phyloP scores from a whole-genome alignment of 306 rosid genomes.

The Lathyrus oleraceus region DNA sequence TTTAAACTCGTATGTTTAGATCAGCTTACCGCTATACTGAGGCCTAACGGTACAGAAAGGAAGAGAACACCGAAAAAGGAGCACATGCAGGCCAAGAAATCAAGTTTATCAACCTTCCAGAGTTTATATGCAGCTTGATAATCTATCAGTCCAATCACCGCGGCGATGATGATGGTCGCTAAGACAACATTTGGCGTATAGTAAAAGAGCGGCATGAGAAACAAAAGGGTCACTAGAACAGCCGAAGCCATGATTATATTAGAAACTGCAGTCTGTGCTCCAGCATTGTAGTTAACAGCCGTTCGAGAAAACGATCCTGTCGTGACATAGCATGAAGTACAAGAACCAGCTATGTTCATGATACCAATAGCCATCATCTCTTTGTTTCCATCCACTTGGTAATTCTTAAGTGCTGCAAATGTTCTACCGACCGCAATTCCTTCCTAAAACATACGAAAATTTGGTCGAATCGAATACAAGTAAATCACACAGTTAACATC shows the following conservation, averaged over 20 bases:
- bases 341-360: constrained; percentile 91
- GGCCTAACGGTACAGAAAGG: constrained; percentile 89
- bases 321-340: constrained; percentile 88
- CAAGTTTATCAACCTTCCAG: constrained; percentile 96
- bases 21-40: constrained; percentile 75
- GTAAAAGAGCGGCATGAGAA: constrained; percentile 91
- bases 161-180: constrained; percentile 86
- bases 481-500: constrained; percentile 21
- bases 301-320: constrained; percentile 96
- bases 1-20: not conserved
- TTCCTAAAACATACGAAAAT: constrained; percentile 54
- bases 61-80: constrained; percentile 89
- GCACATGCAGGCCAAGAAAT: constrained; percentile 80
- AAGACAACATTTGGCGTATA: constrained; percentile 85
- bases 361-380: constrained; percentile 98
- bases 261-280: constrained; percentile 82
- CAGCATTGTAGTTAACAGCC: constrained; percentile 87
- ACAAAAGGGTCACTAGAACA: constrained; percentile 80
- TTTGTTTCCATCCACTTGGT: constrained; percentile 98
- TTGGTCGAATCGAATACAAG: constrained; percentile 9
- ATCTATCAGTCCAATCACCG: constrained; percentile 84
- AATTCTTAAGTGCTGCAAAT: constrained; percentile 80
- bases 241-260: constrained; percentile 88
- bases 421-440: constrained; percentile 98
- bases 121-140: constrained; percentile 64